Conservation (phyloP, 805 yeast genomes). For the Candida insectorum region DNA sequence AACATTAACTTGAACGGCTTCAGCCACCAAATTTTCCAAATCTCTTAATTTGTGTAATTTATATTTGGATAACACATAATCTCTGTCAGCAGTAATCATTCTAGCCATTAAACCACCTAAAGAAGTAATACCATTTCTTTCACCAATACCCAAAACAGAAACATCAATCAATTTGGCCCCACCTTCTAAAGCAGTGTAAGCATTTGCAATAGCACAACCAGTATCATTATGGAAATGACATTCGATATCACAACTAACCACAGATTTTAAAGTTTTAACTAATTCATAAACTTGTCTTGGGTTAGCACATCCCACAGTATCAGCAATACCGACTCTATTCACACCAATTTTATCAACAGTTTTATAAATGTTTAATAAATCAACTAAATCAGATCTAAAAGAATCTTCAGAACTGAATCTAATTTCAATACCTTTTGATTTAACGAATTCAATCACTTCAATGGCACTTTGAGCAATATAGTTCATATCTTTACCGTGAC, state of each 20-base stretch:
- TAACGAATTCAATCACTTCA: slow-evolving; percentile 96
- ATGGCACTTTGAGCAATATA: slow-evolving; percentile 94
- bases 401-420: slow-evolving; percentile 97
- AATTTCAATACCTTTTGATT: slow-evolving; percentile 94
- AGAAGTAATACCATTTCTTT: slow-evolving; percentile 97
- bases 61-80: slow-evolving; percentile 89
- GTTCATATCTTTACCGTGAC: slow-evolving; percentile 98
- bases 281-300: slow-evolving; percentile 98
- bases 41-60: slow-evolving; percentile 95
- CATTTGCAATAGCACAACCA: slow-evolving; percentile 98
- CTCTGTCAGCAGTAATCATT: slow-evolving; percentile 98
- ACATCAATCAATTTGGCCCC: slow-evolving; percentile 96
- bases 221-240: slow-evolving; percentile 99
- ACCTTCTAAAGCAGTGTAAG: slow-evolving; percentile 96
- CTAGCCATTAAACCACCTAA: slow-evolving; percentile 98
- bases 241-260: slow-evolving; percentile 95
- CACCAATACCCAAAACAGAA: slow-evolving; percentile 96
- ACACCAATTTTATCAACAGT: slow-evolving; percentile 97
- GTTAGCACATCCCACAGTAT: slow-evolving; percentile 98
- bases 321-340: slow-evolving; percentile 98
- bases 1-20: slow-evolving; percentile 93
- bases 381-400: slow-evolving; percentile 94
- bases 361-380: slow-evolving; percentile 88
- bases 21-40: slow-evolving; percentile 92
- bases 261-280: slow-evolving; percentile 87